Base-by-base conservation (phyloP, 106 monocot genomes). In the Hemerocallis citrina region DNA sequence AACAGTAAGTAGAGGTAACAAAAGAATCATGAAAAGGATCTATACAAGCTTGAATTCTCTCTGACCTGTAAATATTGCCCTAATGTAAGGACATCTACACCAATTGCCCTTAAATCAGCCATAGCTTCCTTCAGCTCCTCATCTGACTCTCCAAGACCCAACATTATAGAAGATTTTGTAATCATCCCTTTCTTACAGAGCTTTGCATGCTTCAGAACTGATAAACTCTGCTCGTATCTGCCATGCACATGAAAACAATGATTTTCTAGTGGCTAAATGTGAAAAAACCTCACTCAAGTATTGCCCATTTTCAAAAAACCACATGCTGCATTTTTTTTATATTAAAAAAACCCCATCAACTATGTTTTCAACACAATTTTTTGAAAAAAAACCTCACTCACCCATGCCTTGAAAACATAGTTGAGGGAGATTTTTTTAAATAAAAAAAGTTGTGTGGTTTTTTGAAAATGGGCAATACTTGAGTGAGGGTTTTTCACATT, bases 1-100 rank as follows among this genome's bases (percentile, higher is more conserved):
- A 11, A 20, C 8, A 34, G 17, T 42, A 25, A 51, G 59, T 35
- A 69, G 1, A 63, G 47, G 0, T 29, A 69, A 34, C 3, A 38
- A 51, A 50, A 15, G n/a, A 36, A 0, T 7, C 23, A 30, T 6
- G 9, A 1, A 29, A 28, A 35, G 8, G 9, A 57, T 43, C 13
- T 56, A 67, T 43, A n/a, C 9, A 47, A 48, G 28, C 34, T 22
- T 68, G 44, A 3, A 55, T 45, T 31, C 46, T 25, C 21, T 34
- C 67, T 24, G 37, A 95, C 96, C 96, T 87, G 96, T 24, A 96
- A 66, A 72, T 96, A 96, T 59, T 96, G 90, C 14, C 96, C 96
- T 20, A 96, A 61, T 37, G 96, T 96, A 49, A 96, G 72, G 55
- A 96, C 91, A 55, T 96, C 87, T 60, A 96, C 91, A 41, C 76